Evolutionary conservation across 768 basidiomycete genomes (phyloP), one percentile per base, ranked within the genome.

Genomic region (Aureoboletus auriporus): DNA sequence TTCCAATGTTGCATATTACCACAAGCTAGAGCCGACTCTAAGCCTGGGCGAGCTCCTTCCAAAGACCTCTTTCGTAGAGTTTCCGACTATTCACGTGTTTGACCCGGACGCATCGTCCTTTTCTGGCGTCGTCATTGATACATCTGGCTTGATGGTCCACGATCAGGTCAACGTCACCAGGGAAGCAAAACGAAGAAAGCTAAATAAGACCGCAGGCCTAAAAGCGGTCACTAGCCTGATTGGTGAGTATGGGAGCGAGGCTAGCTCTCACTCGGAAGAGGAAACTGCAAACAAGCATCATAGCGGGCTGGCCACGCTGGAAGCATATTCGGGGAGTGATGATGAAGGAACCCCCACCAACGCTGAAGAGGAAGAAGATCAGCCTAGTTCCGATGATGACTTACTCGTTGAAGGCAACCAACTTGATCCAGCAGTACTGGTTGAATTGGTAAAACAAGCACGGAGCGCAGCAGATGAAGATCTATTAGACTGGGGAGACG

Each of bases 41-140:
- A 64, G 74, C 20, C 71, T 94, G 26, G 58, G 62, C 9, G 57
- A 62, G 23, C 66, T 75, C 8, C 69, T 95, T 39, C 73, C 70
- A 31, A 68, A 80, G 42, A 86, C 79, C 37, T 71, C 79, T 27
- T 92, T 93, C 64, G 76, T 87, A 29, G 93, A 95, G 64, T 95
- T 80, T 59, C 93, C 93, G 7, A 83, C 83, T 1, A 80, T 95
- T 39, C 85, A 92, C 47, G 66, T 94, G 6, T 84, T 83, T 73
- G 79, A 84, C 40, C 77, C 69, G 20, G 70, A 63, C 16, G 68
- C 82, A 28, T 65, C 65, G 4, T 67, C 57, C 12, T 93, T 90
- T 65, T 67, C 65, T 8, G 84, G 81, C 7, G 71, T 71, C 8
- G 58, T 89, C n/a, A 70, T 86, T 13, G 77, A 86, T 49, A 71